Conservation (phyloP, 1,284 basidiomycete species). For the Jaminaea rosea region DNA sequence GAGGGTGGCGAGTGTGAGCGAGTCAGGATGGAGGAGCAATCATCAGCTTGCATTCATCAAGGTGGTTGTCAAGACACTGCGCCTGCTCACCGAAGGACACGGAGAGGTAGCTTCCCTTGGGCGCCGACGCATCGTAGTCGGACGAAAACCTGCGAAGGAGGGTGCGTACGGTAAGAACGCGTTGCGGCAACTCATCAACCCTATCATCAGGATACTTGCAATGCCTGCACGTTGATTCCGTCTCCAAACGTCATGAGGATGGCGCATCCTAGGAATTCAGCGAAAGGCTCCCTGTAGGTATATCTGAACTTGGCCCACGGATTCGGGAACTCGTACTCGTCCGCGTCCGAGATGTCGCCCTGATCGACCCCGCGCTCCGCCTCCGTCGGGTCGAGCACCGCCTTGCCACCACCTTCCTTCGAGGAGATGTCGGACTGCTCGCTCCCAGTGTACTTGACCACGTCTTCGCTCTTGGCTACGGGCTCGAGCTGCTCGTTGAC, state of each 20-base stretch:
- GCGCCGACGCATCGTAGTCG: slow-evolving; percentile 13
- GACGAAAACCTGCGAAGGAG: too few species aligned
- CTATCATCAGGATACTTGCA: too few species aligned
- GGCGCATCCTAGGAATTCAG: slow-evolving; percentile 12
- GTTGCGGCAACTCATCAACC: too few species aligned
- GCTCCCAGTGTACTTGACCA: slow-evolving; percentile 2
- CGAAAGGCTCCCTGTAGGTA: slow-evolving; percentile 30
- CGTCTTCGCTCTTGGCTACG: slow-evolving; percentile 3
- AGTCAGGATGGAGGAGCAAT: too few species aligned
- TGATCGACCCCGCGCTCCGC: neutral
- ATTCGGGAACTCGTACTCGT: slow-evolving; percentile 28
- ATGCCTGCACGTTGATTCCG: slow-evolving; percentile 10
- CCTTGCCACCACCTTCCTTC: slow-evolving; percentile 2
- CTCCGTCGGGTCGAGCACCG: neutral
- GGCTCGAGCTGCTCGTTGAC: slow-evolving; percentile 8
- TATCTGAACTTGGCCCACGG: slow-evolving; percentile 27
- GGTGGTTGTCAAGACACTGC: neutral
- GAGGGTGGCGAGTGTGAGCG: neutral
- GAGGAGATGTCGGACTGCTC: slow-evolving; percentile 3
- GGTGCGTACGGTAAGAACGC: too few species aligned
- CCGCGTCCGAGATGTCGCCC: neutral
- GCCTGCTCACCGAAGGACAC: slow-evolving; percentile 9
- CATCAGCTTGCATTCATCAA: neutral
- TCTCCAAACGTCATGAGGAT: slow-evolving; percentile 13
- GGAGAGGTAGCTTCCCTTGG: slow-evolving; percentile 19